Percentiles rank a stretch among this genome's conserved stretches.
These are phyloP conservation scores for Phytophthora sp. DNA, from an alignment of 352 stramenopile genomes.

Conservation along the genomic window DNA sequence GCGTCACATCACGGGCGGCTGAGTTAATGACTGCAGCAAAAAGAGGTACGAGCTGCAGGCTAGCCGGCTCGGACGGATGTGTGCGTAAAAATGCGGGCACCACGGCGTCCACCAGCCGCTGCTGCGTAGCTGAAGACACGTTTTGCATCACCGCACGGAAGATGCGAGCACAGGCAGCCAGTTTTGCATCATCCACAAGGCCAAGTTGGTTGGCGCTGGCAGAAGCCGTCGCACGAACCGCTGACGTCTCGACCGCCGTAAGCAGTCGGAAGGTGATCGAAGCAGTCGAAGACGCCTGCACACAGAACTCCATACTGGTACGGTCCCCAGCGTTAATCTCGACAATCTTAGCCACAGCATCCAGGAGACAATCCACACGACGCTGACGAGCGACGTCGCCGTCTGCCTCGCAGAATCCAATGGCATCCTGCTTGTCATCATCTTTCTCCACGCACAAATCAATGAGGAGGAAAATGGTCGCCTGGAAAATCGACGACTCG, in stretches of 20 bases:
- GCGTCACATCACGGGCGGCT: slow-evolving; percentile 54
- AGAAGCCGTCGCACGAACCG: slow-evolving; percentile 42
- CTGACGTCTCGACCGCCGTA: slow-evolving; percentile 63
- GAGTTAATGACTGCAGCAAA: slow-evolving; percentile 86
- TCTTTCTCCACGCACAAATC: slow-evolving; percentile 54
- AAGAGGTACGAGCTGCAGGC: slow-evolving; percentile 75
- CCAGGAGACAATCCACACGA: slow-evolving; percentile 59
- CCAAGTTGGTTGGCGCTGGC: slow-evolving; percentile 6
- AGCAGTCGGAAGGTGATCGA: slow-evolving; percentile 75
- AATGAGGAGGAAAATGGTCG: slow-evolving; percentile 77
- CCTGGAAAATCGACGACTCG: slow-evolving; percentile 80
- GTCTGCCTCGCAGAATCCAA: slow-evolving; percentile 46
- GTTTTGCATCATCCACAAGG: slow-evolving; percentile 47
- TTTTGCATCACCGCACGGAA: slow-evolving; percentile 84
- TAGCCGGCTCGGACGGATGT: slow-evolving; percentile 36
- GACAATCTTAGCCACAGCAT: slow-evolving; percentile 82
- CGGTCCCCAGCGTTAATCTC: slow-evolving; percentile 75
- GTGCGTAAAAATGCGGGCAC: slow-evolving; percentile 67
- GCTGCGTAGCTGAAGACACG: slow-evolving; percentile 63
- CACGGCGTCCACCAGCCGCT: slow-evolving; percentile 62
- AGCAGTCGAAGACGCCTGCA: slow-evolving; percentile 43
- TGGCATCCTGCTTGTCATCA: slow-evolving; percentile 18
- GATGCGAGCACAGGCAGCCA: slow-evolving; percentile 64
- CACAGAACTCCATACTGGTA: slow-evolving; percentile 85
- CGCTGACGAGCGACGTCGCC: slow-evolving; percentile 36